Evolutionary conservation across 2,329 filamentous ascomycete genomes (phyloP).

Genomic region (Escovopsis sp.): DNA sequence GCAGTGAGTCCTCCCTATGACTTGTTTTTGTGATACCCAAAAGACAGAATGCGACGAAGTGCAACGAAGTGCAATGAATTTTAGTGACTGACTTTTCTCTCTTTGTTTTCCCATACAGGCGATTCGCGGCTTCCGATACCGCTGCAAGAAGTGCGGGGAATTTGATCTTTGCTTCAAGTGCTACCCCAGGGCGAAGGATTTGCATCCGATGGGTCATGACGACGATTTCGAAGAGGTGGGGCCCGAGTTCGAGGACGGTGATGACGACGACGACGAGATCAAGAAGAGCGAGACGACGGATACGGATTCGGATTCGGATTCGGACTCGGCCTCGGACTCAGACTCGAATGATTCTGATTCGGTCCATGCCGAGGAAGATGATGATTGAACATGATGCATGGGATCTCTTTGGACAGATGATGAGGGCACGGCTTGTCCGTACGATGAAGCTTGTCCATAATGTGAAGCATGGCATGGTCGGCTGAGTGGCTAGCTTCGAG

Average conservation of each 20-base stretch:
- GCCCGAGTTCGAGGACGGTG: conserved; percentile 2
- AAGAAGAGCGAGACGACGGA: conserved; percentile 3
- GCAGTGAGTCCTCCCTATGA: conserved; percentile 2
- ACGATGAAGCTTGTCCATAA: no score
- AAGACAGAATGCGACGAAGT: no score
- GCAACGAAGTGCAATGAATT: no score
- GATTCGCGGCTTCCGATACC: conserved; percentile 3
- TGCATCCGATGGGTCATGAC: conserved; percentile 3
- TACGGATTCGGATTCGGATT: conserved; percentile 4
- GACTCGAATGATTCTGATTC: no score
- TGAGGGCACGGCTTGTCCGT: no score
- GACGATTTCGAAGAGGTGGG: conserved; percentile 1
- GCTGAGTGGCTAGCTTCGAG: not conserved
- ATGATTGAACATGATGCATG: no score
- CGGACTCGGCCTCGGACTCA: conserved; percentile 1
- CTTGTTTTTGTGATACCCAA: not conserved
- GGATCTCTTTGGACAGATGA: no score
- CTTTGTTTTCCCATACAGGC: not conserved
- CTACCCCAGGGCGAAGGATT: not conserved
- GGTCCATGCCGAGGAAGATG: no score
- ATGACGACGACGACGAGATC: conserved; percentile 1
- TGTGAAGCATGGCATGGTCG: no score
- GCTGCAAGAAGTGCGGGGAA: conserved; percentile 1
- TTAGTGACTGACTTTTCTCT: not conserved
- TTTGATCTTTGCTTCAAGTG: conserved; percentile 6